phyloP scores from a whole-genome alignment of 805 yeast species.

The Starmera amethionina region DNA sequence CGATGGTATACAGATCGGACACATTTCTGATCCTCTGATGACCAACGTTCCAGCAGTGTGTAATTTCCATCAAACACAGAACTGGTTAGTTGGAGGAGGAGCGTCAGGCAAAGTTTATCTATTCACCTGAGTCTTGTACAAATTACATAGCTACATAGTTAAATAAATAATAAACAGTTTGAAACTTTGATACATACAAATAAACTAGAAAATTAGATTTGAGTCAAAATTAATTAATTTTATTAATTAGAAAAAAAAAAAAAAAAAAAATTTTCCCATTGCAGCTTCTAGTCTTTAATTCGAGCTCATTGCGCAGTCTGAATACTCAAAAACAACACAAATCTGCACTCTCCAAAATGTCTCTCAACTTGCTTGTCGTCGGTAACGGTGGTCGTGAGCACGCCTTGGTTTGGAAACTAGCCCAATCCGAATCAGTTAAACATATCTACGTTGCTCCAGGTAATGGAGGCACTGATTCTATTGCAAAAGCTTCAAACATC shows the following conservation, averaged over 20 bases:
- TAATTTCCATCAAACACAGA: conserved; percentile 71
- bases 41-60: conserved; percentile 93
- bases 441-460: conserved; percentile 92
- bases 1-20: conserved; percentile 70
- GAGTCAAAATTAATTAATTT: too few relatives aligned
- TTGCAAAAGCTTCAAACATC: conserved; percentile 56
- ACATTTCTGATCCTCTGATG: conserved; percentile 49
- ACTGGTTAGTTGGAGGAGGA: conserved; percentile 91
- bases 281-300: too few relatives aligned
- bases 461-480: conserved; percentile 78
- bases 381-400: conserved; percentile 99
- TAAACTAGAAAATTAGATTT: too few relatives aligned
- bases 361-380: conserved; percentile 64
- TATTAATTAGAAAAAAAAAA: too few relatives aligned
- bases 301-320: too few relatives aligned
- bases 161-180: too few relatives aligned
- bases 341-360: conserved; percentile 7
- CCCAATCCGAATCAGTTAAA: conserved; percentile 64
- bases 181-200: too few relatives aligned
- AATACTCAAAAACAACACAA: too few relatives aligned
- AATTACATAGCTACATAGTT: too few relatives aligned
- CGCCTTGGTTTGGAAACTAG: conserved; percentile 86
- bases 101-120: conserved; percentile 85
- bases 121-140: conserved; percentile 17
- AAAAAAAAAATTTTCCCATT: too few relatives aligned